phyloP scores from a whole-genome alignment of 2,329 filamentous ascomycete genomes.

The Botrytis byssoidea region DNA sequence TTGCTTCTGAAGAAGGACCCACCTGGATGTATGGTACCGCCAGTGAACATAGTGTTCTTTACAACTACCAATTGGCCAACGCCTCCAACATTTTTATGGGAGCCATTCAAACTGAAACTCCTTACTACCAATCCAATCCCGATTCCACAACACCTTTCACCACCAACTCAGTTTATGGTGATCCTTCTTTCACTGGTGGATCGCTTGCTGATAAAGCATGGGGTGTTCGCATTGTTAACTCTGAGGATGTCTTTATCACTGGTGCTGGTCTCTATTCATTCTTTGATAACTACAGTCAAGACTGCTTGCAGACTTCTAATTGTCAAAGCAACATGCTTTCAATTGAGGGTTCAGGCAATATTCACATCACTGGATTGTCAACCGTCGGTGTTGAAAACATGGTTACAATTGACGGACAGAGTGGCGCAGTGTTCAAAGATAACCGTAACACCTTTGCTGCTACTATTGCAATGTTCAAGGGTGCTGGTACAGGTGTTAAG shows the following conservation, averaged over 20 bases:
- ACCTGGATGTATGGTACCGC: constrained; percentile 80
- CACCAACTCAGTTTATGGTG: constrained; percentile 55
- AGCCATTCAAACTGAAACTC: constrained; percentile 85
- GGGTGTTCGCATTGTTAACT: constrained; percentile 71
- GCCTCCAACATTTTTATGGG: constrained; percentile 80
- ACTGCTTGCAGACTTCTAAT: constrained; percentile 63
- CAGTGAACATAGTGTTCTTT: constrained; percentile 64
- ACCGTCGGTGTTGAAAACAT: constrained; percentile 76
- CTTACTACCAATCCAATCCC: constrained; percentile 84
- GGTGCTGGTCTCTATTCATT: constrained; percentile 78
- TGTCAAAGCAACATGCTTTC: constrained; percentile 79
- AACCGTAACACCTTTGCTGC: constrained; percentile 67
- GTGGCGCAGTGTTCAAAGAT: constrained; percentile 54
- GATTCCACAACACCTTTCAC: constrained; percentile 65
- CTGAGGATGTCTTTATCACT: constrained; percentile 65
- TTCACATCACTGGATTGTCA: constrained; percentile 66
- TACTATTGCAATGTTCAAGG: constrained; percentile 53
- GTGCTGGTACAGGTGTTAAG: constrained; percentile 15
- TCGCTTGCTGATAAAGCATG: constrained; percentile 60
- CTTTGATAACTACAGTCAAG: constrained; percentile 77
- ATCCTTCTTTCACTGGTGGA: constrained; percentile 64
- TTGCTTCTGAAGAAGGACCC: constrained; percentile 71
- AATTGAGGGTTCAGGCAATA: constrained; percentile 59
- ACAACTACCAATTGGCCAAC: constrained; percentile 82
- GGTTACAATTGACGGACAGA: constrained; percentile 60